Percentiles rank a stretch among this genome's conserved stretches.
phyloP scores from a whole-genome alignment of 345 rosid species.

The Populus pruinosa region DNA sequence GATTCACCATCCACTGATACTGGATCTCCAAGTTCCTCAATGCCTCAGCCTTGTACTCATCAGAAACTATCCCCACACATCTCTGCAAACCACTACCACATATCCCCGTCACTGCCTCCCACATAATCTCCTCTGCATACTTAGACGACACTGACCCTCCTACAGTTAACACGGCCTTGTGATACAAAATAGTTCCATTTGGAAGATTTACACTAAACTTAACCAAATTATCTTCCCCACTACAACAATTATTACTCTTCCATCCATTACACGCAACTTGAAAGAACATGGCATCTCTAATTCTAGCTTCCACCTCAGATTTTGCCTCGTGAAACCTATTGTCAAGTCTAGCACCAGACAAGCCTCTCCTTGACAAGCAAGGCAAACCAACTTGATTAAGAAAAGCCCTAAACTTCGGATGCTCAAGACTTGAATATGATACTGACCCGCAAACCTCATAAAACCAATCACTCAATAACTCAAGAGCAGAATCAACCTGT shows the following conservation, averaged over 20 bases:
- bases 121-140: constrained; percentile 48
- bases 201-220: constrained; percentile 49
- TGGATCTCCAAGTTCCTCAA: constrained; percentile 55
- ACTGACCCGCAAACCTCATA: constrained; percentile 52
- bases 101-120: constrained; percentile 41
- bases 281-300: constrained; percentile 50
- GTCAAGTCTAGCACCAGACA: constrained; percentile 42
- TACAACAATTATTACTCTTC: constrained; percentile 37
- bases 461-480: constrained; percentile 49
- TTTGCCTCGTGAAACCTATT: constrained; percentile 40
- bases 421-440: constrained; percentile 49
- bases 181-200: constrained; percentile 45
- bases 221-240: constrained; percentile 40
- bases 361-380: constrained; percentile 34
- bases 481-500: constrained; percentile 46
- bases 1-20: constrained; percentile 54
- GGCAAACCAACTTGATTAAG: constrained; percentile 57
- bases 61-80: constrained; percentile 53
- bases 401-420: constrained; percentile 52
- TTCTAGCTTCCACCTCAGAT: constrained; percentile 43
- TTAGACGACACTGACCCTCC: constrained; percentile 40
- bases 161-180: constrained; percentile 33
- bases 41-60: constrained; percentile 42
- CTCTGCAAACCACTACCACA: constrained; percentile 39
- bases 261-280: constrained; percentile 55